Base-by-base conservation (phyloP, 805 yeast genomes). In the Lachancea fermentati region DNA sequence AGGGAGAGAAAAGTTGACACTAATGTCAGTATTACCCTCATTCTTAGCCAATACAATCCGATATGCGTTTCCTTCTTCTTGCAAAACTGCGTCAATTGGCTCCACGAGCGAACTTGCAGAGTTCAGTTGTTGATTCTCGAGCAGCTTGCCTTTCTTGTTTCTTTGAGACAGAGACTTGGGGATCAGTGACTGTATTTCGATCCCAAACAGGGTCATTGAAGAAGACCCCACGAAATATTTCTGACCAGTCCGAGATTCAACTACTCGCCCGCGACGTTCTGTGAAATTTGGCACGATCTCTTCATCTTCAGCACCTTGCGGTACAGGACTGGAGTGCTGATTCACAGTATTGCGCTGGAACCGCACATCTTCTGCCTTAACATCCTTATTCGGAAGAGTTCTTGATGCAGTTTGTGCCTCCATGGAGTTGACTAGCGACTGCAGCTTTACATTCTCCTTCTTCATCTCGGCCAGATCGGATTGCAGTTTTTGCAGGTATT, bases 201-300 rank as follows among this genome's bases (percentile, higher is more conserved):
- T 65, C 4, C 89, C 89, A 58, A 84, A 84, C 13, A 83, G 60
- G 0, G 93, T 83, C 89, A 84, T 83, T 1, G 91, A 82, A 0
- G 89, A 81, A 0, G 88, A 79, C 0, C 94, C 94, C 28, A 82
- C 85, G 53, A 82, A 84, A 29, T 82, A 73, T 42, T 77, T 72
- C 50, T 81, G 86, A 4, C 91, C 91, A 1, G 87, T 80, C 46
- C 86, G 68, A 0, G 88, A 80, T 49, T 81, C 81, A 2, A 84
- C 78, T 31, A 84, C 63, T 38, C 86, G 70, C 2, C 91, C 87
- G 50, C 79, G 76, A 48, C 78, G 76, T 49, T 81, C 86, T 17
- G 83, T 69, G 39, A 83, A 79, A 6, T 86, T 85, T 2, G 83
- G 81, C 3, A 81, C 79, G 6, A 81, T 76, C 48, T 80, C 85